A percentile compares a stretch with the other conserved stretches of the same genome.
Conservation (phyloP, 305 asterid genomes). For the Fraxinus paxiana region DNA sequence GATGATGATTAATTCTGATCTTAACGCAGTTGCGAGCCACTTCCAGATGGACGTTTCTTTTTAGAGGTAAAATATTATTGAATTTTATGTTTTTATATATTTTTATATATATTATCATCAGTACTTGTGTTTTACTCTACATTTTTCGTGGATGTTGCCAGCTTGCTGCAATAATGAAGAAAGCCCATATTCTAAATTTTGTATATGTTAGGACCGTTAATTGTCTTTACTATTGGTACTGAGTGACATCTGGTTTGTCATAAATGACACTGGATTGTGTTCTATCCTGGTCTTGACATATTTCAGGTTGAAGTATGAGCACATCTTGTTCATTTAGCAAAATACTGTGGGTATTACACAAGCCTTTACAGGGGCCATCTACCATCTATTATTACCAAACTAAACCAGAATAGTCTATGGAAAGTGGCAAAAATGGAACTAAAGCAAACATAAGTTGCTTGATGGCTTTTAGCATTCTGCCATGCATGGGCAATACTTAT, state of each 20-base stretch:
- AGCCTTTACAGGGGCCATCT: not conserved
- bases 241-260: conserved; percentile 11
- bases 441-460: not conserved
- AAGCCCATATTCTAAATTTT: not conserved
- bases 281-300: not conserved
- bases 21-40: conserved; percentile 93
- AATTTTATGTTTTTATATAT: not conserved
- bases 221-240: not conserved
- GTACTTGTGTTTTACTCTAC: not conserved
- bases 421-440: not conserved
- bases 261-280: not conserved
- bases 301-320: not conserved
- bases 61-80: conserved; percentile 61
- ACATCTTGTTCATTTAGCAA: not conserved
- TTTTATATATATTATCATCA: not conserved
- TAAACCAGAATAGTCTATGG: not conserved
- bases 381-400: not conserved
- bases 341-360: not conserved
- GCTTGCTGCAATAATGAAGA: not conserved
- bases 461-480: not conserved
- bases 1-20: conserved; percentile 28
- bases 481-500: not conserved
- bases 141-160: conserved; percentile 6
- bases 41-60: conserved; percentile 97
- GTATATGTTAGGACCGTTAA: not conserved